Evolutionary conservation across 2,329 filamentous ascomycete species (phyloP), one percentile per base, ranked within the genome.

Genomic region (Colletotrichum theobromicola): DNA sequence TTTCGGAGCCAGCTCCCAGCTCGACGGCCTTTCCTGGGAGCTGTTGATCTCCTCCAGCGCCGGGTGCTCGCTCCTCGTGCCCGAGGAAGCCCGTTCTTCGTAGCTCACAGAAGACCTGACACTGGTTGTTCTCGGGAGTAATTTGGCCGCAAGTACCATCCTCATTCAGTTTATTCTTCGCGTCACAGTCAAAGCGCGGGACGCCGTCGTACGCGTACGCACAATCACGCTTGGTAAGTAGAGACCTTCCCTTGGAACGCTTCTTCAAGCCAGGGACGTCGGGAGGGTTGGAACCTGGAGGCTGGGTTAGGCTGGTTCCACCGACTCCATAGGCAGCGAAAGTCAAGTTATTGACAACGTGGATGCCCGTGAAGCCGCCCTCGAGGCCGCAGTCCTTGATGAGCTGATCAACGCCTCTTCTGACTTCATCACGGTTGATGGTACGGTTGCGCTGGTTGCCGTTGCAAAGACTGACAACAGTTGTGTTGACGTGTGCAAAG

Each of bases 251-350:
- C n/a, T n/a, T n/a, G n/a, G n/a, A n/a, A n/a, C 35, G 35, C 9
- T 42, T 42, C 37, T 3, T 46, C 37, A 18, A n/a, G 3, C 37
- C 37, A 6, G 37, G 37, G n/a, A 46, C 37, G 1, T 46, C 37
- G 3, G 37, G 37, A 46, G 37, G 37, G 3, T 46, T 46, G 37
- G 37, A 46, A 46, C 37, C 37, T 0, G 37, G 37, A 46, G 37
- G 37, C 1, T 1, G 37, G 3, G 4, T 1, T 0, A 46, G 37
- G 2, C 37, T 46, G 0, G n/a, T 0, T 0, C 37, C 37, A 2
- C 37, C 37, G 37, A 46, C 37, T 2, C 37, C 37, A 3, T n/a
- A 46, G 37, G 37, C 37, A 1, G 18, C 37, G 37, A 46, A 46
- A 0, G 37, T 46, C 37, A 46, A 46, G 9, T 46, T 46, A 2